Base-by-base conservation (phyloP, 108 stramenopile genomes). In the Cyclostephanos invisitatus region DNA sequence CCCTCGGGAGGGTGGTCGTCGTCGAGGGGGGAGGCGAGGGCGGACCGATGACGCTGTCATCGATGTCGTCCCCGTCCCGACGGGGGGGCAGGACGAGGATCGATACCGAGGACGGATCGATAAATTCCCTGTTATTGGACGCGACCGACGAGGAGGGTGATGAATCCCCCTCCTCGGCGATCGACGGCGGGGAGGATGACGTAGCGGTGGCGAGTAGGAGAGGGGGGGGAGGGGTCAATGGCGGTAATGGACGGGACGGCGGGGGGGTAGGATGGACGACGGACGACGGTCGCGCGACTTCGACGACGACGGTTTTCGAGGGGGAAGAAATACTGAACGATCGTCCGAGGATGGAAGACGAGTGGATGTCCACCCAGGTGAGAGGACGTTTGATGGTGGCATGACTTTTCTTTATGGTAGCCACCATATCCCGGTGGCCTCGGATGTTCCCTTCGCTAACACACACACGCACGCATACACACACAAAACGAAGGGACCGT, bases 341-440 rank as follows among this genome's bases (percentile, higher is more conserved):
- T 59, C 86, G 87, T 10, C 65, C 65, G 18, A 59, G 88, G 36
- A 73, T 83, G 59, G 91, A 95, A 78, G 91, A 91, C 50, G 90
- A 86, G 62, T 95, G 94, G 94, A 95, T 95, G 94, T 58, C 72
- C 37, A 67, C 72, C 0, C 82, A 77, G 69, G 75, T 77, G 38
- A 76, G 68, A 55, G 9, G 24, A 25, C 25, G 17, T 55, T 22
- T 25, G n/a, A 24, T 18, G 51, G 22, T 49, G 5, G 21, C 25
- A n/a, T n/a, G n/a, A n/a, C n/a, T n/a, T n/a, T n/a, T n/a, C n/a
- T n/a, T n/a, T n/a, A n/a, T n/a, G n/a, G n/a, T n/a, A n/a, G n/a
- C n/a, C n/a, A n/a, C n/a, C n/a, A n/a, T n/a, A n/a, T n/a, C n/a
- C n/a, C n/a, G n/a, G 22, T 49, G 5, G 21, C 25, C 46, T 44